phyloP scores from a whole-genome alignment of 225 moss, liverwort and hornwort species.

The Rhytidiadelphus loreus region DNA sequence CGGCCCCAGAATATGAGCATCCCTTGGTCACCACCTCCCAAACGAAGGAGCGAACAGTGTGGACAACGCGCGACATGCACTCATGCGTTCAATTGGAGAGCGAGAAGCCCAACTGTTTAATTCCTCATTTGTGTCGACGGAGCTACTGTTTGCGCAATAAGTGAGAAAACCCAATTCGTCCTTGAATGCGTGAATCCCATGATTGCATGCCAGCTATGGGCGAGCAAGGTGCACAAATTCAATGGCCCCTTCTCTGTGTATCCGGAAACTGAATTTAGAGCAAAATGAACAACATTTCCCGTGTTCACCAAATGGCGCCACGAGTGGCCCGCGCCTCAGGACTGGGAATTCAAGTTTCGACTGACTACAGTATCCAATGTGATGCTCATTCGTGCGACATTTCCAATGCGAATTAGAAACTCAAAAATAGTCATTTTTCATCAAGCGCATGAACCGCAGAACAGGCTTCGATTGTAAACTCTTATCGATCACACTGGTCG shows the following conservation, averaged over 20 bases:
- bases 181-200: background rate
- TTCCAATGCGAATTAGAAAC: background rate
- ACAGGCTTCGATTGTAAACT: background rate
- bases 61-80: too few species aligned
- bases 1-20: too few species aligned
- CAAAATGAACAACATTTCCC: background rate
- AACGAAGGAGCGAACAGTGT: too few species aligned
- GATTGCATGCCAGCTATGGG: background rate
- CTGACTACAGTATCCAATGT: background rate
- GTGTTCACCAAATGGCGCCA: background rate
- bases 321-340: background rate
- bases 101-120: too few species aligned
- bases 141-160: background rate
- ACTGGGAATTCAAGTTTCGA: background rate
- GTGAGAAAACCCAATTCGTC: background rate
- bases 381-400: background rate
- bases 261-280: background rate
- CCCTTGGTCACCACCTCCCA: too few species aligned
- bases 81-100: background rate
- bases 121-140: background rate
- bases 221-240: background rate
- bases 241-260: background rate
- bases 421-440: background rate
- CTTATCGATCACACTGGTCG: background rate
- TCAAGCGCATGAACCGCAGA: background rate